Conservation (phyloP, 2,329 filamentous ascomycete genomes). For the Colletotrichum horii region DNA sequence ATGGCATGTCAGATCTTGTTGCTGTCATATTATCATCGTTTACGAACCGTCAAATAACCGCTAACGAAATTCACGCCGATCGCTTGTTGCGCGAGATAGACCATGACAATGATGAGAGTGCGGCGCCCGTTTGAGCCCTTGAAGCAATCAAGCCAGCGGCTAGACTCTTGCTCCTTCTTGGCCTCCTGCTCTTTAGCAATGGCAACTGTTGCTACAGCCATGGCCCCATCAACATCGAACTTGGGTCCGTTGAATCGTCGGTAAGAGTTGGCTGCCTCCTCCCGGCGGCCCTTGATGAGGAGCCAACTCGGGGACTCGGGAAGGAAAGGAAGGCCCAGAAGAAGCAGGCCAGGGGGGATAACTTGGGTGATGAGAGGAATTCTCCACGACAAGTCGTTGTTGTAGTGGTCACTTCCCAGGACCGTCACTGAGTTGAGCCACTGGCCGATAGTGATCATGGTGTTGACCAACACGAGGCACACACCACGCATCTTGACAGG, state of each 20-base stretch:
- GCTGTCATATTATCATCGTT: neutral
- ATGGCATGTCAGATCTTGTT: neutral
- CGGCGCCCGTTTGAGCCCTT: slow-evolving; percentile 29
- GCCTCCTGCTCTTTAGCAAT: slow-evolving; percentile 27
- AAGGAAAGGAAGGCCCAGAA: slow-evolving; percentile 25
- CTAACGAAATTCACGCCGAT: slow-evolving; percentile 34
- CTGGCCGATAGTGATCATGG: slow-evolving; percentile 36
- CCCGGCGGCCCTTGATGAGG: slow-evolving; percentile 20
- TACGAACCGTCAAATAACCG: slow-evolving; percentile 28
- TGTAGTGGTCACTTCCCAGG: slow-evolving; percentile 2
- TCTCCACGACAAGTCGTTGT: slow-evolving; percentile 30
- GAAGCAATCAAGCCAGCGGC: slow-evolving; percentile 32
- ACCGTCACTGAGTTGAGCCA: slow-evolving; percentile 20
- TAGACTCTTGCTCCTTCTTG: slow-evolving; percentile 24
- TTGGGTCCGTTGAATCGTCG: slow-evolving; percentile 29
- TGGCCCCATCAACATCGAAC: slow-evolving; percentile 28
- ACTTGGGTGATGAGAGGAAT: slow-evolving; percentile 35
- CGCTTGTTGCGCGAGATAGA: slow-evolving; percentile 34
- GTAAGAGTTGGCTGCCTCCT: slow-evolving; percentile 25
- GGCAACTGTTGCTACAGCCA: slow-evolving; percentile 25
- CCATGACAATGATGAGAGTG: slow-evolving; percentile 35
- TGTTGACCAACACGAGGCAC: slow-evolving; percentile 33
- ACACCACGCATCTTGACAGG: slow-evolving; percentile 34
- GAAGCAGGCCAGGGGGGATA: slow-evolving; percentile 28
- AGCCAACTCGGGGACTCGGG: slow-evolving; percentile 27